Evolutionary conservation across 2,329 filamentous ascomycete species (phyloP), one percentile per base, ranked within the genome.

Genomic region (Sodiomyces alkalinus): DNA sequence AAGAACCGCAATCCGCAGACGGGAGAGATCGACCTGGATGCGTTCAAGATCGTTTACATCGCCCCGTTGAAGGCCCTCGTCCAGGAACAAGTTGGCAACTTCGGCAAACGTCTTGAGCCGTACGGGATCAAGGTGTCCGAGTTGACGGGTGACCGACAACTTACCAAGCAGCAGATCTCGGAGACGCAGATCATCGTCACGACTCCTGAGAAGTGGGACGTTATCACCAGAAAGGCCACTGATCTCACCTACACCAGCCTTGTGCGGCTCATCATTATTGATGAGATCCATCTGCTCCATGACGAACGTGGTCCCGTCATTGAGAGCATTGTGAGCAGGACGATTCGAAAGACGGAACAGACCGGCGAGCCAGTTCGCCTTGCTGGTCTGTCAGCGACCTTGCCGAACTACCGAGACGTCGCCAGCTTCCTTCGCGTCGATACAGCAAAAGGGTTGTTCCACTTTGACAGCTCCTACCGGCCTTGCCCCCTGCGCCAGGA

Each of bases 31-130:
- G 83, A 92, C 51, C 62, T 98, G 7, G 90, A 98, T 45, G 75
- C 86, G 23, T 98, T 98, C 64, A 98, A 98, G 58, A 94, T 98
- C 42, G 79, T 98, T 22, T 98, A 92, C 49, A 94, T 98, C 45
- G 90, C 90, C 17, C 90, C 90, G 0, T 54, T 98, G 33, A 98
- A 98, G 51, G 90, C 90, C 26, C 58, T 98, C 38, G 90, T 98
- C 4, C 86, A 94, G 51, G 90, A 98, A 50, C 90, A 98, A 55
- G 90, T 98, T 29, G 90, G 90, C 30, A 98, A 96, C 52, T 92
- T 98, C 51, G 86, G 90, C 40, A 83, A 83, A 48, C 73, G 92
- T 33, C 64, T 98, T 7, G 82, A 87, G 48, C 73, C 82, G 1
- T 96, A 87, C 39, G 90, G 90, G 21, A 85, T 98, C 47, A 78